Percentiles rank a stretch among this genome's conserved stretches.
Evolutionary conservation across 2,329 filamentous ascomycete species (phyloP).

Genomic region (Pseudopithomyces maydicus): DNA sequence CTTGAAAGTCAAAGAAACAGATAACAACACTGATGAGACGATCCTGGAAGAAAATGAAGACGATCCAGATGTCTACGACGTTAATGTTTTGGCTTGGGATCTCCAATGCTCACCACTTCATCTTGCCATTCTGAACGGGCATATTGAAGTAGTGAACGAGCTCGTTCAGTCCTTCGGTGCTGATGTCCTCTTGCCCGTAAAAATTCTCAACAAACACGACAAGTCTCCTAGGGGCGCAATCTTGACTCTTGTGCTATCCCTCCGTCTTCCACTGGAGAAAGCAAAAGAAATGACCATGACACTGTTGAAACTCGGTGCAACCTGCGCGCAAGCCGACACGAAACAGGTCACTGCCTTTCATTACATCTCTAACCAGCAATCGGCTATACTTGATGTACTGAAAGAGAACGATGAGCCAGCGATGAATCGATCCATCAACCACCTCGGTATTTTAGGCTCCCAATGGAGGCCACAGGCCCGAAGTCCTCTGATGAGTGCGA

Average conservation of each 20-base stretch:
- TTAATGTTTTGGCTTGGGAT: constrained; percentile 83
- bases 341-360: constrained; percentile 69
- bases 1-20: constrained; percentile 67
- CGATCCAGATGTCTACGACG: constrained; percentile 79
- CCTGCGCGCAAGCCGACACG: constrained; percentile 73
- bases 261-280: constrained; percentile 66
- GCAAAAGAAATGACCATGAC: constrained; percentile 68
- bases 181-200: constrained; percentile 76
- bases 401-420: constrained; percentile 63
- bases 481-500: constrained; percentile 64
- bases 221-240: constrained; percentile 64
- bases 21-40: constrained; percentile 51
- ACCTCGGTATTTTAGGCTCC: constrained; percentile 56
- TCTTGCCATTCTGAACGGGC: constrained; percentile 75
- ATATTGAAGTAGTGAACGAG: constrained; percentile 69
- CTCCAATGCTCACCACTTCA: constrained; percentile 75
- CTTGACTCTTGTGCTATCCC: constrained; percentile 70
- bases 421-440: constrained; percentile 68
- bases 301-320: constrained; percentile 73
- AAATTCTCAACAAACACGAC: constrained; percentile 58
- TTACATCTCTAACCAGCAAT: constrained; percentile 61
- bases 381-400: constrained; percentile 52
- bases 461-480: constrained; percentile 44
- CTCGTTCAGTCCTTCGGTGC: constrained; percentile 76
- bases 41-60: constrained; percentile 63